Base-by-base conservation (phyloP, 768 basidiomycete species). In the Rhodotorula taiwanensis region DNA sequence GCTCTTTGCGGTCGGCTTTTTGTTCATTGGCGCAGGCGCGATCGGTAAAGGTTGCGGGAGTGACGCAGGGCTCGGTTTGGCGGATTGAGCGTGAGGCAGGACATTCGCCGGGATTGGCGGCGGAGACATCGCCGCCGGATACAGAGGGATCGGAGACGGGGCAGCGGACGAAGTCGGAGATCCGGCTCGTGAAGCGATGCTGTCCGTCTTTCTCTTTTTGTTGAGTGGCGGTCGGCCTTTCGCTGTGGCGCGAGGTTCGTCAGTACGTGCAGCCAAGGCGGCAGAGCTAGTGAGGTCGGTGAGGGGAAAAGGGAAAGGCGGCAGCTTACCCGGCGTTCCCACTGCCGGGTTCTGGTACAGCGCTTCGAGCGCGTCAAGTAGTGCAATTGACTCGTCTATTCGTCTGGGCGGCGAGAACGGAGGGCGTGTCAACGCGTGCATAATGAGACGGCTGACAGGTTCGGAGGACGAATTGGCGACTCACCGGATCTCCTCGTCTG, bases 1-100 rank as follows among this genome's bases (percentile, higher is more conserved):
- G 9, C 52, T 56, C 57, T 72, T 73, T 16, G 53, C 52, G 11
- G 70, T 71, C 16, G 58, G 39, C 49, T 74, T 71, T 36, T 73
- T 57, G 30, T 51, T 54, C 55, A 63, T 58, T 60, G 33, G 63
- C 63, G 33, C 52, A 8, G 42, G 54, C 2, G 55, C 52, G 47
- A 55, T 55, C 8, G 60, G 60, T 0, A 10, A 4, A 6, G 50
- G 50, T 44, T 43, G 0, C 4, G 55, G 54, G 5, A 50, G 55
- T 0, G 39, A 50, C 1, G 54, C 6, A 1, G 58, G 60, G 18
- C 45, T 34, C 15, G 55, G 53, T 16, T 55, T 55, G 16, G 56
- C 10, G 10, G 55, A 42, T 1, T 10, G 33, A 21, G 25, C 30
- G 20, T 14, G 55, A 16, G 52, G 21, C n/a, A 52, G 33, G 5